Base-by-base conservation (phyloP, 1,284 basidiomycete genomes). In the Sphaerobolus stellatus region DNA sequence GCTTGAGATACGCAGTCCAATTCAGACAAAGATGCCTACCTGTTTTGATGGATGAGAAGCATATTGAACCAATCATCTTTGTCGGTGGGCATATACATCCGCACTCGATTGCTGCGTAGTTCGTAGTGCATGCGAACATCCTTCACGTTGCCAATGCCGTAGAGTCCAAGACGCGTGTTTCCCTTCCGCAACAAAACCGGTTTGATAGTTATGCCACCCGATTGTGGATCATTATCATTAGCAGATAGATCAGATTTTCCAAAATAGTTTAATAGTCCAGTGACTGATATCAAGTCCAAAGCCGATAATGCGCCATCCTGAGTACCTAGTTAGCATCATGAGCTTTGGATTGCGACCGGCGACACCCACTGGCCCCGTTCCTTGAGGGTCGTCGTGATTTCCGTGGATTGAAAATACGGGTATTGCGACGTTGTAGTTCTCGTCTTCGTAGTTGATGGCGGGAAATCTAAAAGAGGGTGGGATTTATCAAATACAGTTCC, bases 341-440 rank as follows among this genome's bases (percentile, higher is more conserved):
- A 51, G 40, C 33, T 58, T 29, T 33, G 29, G 46, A 48, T 20
- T 43, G 41, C 29, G 47, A 27, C 3, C 30, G 16, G 31, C 25
- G 34, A 27, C 20, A 69, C 89, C 61, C 63, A 93, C 93, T 9
- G 90, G 81, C 13, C 94, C 94, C 11, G 94, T 88, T 22, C 96
- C 97, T 72, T 99, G 97, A 29, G 97, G 96, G 64, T 99, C 96
- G 67, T 99, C 97, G 70, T 99, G 97, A 67, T 99, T 99, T 40
- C 96, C 97, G 65, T 99, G 96, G 44, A 99, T 99, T 0, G 95
- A 98, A 72, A 99, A 99, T 22, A 98, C 90, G 2, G 97, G 97
- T 27, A 97, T 92, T 20, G 84, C 86, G 50, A 99, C 82, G 66
- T 99, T 99, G 56, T 98, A 78, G 68, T 99, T 98, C 0, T 88